Evolutionary conservation across 2,329 filamentous ascomycete genomes (phyloP), one percentile per base, ranked within the genome.

Genomic region (Cordyceps pruinosa): DNA sequence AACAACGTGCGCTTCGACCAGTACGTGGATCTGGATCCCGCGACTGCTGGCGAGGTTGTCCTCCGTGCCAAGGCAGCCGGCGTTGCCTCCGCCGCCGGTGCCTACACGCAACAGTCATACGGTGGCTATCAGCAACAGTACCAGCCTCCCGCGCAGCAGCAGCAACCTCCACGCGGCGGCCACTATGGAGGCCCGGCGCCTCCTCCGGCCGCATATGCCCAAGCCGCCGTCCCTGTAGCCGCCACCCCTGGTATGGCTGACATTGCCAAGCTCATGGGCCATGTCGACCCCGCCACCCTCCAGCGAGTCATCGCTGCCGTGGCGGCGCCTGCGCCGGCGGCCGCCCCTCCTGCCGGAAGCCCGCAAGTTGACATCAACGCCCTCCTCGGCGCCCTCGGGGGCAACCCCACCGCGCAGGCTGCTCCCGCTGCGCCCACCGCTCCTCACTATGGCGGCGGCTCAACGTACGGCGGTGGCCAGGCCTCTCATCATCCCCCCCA

Each of bases 1-100:
- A 83, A 83, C 64, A 91, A 89, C 62, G 85, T 95, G 59, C 84
- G 85, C 44, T 97, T 90, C 68, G 89, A 96, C 64, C 88, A 95
- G 68, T 97, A 97, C 69, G 83, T 88, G 58, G 86, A 92, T 64
- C 79, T 97, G 2, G 88, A 95, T 35, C 88, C 91, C 0, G 72
- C 76, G 6, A 85, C 91, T 46, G 90, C 89, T 4, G 89, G 88
- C 17, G 89, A 95, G 64, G 82, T 97, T 17, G 88, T 96, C 58
- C 70, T 87, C 42, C 83, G 90, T 58, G 83, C 86, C 52, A 92
- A 89, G 69, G 72, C 75, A 10, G 69, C 69, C 2, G 65, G 65
- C 9, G 62, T 60, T 5, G 52, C 75, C 12, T 68, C 69, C 2
- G 65, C 66, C 12, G 62, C 60, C 5, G 46, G 46, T 39, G 28